phyloP scores from a whole-genome alignment of 2,329 filamentous ascomycete species.

The Elsinoe batatas region DNA sequence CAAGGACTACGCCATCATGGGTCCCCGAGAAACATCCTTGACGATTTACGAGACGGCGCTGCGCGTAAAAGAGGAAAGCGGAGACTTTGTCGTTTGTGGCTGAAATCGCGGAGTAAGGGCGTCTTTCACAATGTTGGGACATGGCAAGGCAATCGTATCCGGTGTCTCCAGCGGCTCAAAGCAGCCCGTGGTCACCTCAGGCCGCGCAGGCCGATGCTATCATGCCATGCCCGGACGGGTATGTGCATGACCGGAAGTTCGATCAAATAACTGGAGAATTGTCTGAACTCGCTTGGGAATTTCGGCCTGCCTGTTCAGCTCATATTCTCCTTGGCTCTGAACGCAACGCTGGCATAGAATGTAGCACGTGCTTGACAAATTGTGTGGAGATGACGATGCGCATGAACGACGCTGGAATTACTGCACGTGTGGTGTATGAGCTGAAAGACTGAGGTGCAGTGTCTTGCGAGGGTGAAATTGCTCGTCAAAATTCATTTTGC shows the following conservation, averaged over 20 bases:
- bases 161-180: neutral
- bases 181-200: neutral
- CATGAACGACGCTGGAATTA: neutral
- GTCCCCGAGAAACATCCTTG: constrained; percentile 1
- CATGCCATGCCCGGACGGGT: neutral
- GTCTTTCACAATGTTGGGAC: neutral
- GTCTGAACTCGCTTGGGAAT: neutral
- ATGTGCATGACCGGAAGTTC: neutral
- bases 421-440: neutral
- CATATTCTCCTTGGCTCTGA: neutral
- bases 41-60: constrained; percentile 7
- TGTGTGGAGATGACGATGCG: constrained; percentile 1
- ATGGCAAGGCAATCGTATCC: neutral
- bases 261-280: neutral
- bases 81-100: constrained; percentile 3
- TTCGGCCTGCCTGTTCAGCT: neutral
- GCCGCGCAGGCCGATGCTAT: neutral
- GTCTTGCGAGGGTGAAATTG: neutral
- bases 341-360: neutral
- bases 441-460: neutral
- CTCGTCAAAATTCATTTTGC: neutral
- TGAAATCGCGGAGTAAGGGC: constrained; percentile 7
- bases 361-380: constrained; percentile 9
- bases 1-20: neutral
- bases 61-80: constrained; percentile 2